Percentiles rank a stretch among this genome's conserved stretches.
phyloP scores from a whole-genome alignment of 2,329 filamentous ascomycete species.

The Ilyonectria mors-panacis region DNA sequence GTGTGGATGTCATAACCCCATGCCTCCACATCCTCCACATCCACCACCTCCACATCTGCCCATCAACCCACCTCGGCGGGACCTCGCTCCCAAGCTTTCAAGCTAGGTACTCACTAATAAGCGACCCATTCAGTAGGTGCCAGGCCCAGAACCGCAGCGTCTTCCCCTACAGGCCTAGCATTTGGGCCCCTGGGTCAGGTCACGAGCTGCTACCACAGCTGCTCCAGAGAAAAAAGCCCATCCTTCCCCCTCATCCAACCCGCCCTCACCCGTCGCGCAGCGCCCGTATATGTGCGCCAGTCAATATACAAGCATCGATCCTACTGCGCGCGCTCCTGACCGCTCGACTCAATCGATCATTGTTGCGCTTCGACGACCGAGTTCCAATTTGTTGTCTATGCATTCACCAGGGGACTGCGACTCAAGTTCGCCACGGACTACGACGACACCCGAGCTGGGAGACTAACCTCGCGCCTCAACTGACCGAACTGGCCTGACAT shows the following conservation, averaged over 20 bases:
- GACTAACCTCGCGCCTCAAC: conserved; percentile 6
- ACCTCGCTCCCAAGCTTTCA: conserved; percentile 46
- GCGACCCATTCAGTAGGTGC: conserved; percentile 46
- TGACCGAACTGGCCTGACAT: conserved; percentile 19
- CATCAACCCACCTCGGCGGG: conserved; percentile 50
- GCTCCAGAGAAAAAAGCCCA: conserved; percentile 41
- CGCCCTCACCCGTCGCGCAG: conserved; percentile 21
- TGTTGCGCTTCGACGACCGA: background rate
- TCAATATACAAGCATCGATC: conserved; percentile 6
- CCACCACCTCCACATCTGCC: conserved; percentile 50
- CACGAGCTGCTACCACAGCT: conserved; percentile 41
- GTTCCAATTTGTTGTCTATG: conserved; percentile 19
- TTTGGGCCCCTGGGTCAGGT: conserved; percentile 41
- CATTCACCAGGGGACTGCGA: conserved; percentile 13
- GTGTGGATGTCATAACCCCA: conserved; percentile 25
- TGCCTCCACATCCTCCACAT: conserved; percentile 34
- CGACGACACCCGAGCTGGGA: conserved; percentile 12
- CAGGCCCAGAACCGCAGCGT: conserved; percentile 40
- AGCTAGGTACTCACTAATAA: conserved; percentile 46
- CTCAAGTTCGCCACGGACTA: conserved; percentile 21
- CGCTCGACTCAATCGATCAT: conserved; percentile 14
- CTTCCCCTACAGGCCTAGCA: conserved; percentile 38
- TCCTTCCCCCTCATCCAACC: conserved; percentile 38
- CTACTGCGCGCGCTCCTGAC: conserved; percentile 4
- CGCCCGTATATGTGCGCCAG: conserved; percentile 11